These are phyloP conservation scores for Pythium brassicae DNA, from an alignment of 352 stramenopile species.

Conservation along the genomic window DNA sequence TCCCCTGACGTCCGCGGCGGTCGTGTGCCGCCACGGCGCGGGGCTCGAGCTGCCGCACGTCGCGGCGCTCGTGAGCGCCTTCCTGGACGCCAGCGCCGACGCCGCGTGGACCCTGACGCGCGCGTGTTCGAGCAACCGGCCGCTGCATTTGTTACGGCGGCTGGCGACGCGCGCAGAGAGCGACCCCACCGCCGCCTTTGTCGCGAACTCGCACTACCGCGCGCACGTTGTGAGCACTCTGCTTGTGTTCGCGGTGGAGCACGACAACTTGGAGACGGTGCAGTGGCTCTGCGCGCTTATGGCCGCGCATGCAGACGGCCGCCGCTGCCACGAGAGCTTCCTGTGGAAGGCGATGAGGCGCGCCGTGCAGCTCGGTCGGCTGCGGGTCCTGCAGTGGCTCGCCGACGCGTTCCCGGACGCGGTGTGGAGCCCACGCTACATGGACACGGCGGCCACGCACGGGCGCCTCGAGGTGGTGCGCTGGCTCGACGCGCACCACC, in stretches of 20 bases:
- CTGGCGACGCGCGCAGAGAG: background rate
- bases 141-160: slow-evolving; percentile 1
- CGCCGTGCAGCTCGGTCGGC: slow-evolving; percentile 6
- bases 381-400: slow-evolving; percentile 12
- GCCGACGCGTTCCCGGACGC: background rate
- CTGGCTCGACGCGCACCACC: slow-evolving; percentile 9
- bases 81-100: slow-evolving; percentile 4
- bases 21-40: slow-evolving; percentile 2
- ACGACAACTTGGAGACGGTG: slow-evolving; percentile 13
- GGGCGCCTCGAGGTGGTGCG: slow-evolving; percentile 5
- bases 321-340: slow-evolving; percentile 2
- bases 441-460: slow-evolving; percentile 12
- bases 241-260: slow-evolving; percentile 7
- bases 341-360: slow-evolving; percentile 14
- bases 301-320: background rate
- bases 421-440: slow-evolving; percentile 9
- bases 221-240: slow-evolving; percentile 5
- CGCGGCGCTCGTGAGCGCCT: slow-evolving; percentile 7
- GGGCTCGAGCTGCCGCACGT: slow-evolving; percentile 11
- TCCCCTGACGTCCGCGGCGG: slow-evolving; percentile 4
- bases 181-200: background rate
- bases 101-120: slow-evolving; percentile 4
- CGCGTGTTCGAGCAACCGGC: slow-evolving; percentile 10
- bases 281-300: slow-evolving; percentile 10
- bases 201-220: slow-evolving; percentile 3